A percentile compares a stretch with the other conserved stretches of the same genome.
These are phyloP conservation scores for Tetragonia tetragonoides DNA, from an alignment of 148 eudicot genomes.

Conservation along the genomic window DNA sequence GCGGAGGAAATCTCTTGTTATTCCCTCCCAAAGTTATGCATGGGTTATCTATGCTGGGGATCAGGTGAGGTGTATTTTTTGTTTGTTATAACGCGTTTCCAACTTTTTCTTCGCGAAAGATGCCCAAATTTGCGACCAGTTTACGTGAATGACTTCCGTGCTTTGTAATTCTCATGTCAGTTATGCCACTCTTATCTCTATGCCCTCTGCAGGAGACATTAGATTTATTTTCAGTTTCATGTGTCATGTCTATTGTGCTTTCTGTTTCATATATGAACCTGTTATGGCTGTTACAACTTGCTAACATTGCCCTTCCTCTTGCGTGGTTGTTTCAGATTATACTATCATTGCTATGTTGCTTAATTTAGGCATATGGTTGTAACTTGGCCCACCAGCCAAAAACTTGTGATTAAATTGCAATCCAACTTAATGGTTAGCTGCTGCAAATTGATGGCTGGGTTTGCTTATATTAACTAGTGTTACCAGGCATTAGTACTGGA, in stretches of 20 bases:
- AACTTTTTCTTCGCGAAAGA: background rate
- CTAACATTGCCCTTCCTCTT: background rate
- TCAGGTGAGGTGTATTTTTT: conserved; percentile 48
- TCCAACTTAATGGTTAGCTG: no score
- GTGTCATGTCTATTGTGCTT: no score
- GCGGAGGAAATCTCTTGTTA: conserved; percentile 40
- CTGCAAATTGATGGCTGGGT: no score
- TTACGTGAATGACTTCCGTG: conserved; percentile 1
- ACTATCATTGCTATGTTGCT: no score
- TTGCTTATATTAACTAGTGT: no score
- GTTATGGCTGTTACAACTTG: background rate
- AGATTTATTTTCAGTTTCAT: no score
- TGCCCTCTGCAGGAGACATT: no score
- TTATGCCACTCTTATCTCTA: background rate
- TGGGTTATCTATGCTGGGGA: conserved; percentile 86
- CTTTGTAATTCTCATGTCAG: background rate
- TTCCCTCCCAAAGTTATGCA: conserved; percentile 63
- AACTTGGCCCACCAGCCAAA: no score
- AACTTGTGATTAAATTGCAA: no score
- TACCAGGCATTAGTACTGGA: no score
- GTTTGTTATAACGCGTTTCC: background rate
- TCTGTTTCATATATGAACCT: no score
- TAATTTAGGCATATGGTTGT: no score
- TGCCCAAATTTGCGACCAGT: background rate
- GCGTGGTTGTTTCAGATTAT: background rate